Evolutionary conservation across 2,329 filamentous ascomycete genomes (phyloP).

Genomic region (Aspergillus arachidicola): DNA sequence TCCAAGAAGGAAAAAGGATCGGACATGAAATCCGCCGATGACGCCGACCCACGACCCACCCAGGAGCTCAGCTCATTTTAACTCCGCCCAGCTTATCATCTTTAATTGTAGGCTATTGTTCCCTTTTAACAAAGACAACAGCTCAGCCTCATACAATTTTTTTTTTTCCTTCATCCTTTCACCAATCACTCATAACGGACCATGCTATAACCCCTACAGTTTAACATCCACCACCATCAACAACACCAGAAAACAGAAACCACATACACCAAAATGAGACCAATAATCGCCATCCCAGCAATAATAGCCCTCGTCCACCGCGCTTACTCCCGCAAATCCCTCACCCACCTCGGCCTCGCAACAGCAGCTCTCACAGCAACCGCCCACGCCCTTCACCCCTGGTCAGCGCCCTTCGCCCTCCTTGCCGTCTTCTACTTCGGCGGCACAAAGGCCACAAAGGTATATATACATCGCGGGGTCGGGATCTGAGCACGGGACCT

Average conservation of each 20-base stretch:
- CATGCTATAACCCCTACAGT: neutral
- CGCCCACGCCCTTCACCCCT: slow-evolving; percentile 88
- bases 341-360: slow-evolving; percentile 76
- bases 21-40: neutral
- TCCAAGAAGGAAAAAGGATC: neutral
- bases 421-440: slow-evolving; percentile 84
- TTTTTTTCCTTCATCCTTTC: neutral
- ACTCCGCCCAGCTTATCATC: neutral
- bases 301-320: slow-evolving; percentile 66
- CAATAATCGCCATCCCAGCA: slow-evolving; percentile 45
- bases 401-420: slow-evolving; percentile 85
- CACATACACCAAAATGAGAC: slow-evolving; percentile 42
- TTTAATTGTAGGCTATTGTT: neutral
- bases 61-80: neutral
- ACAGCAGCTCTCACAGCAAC: slow-evolving; percentile 73
- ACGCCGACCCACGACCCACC: neutral
- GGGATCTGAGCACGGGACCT: neutral
- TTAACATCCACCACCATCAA: neutral
- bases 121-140: neutral
- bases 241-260: neutral
- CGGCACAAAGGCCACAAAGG: slow-evolving; percentile 82
- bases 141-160: neutral
- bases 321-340: slow-evolving; percentile 71
- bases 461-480: slow-evolving; percentile 34
- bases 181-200: neutral